Base-by-base conservation (phyloP, 805 yeast species). In the Barnettozyma siamensis region DNA sequence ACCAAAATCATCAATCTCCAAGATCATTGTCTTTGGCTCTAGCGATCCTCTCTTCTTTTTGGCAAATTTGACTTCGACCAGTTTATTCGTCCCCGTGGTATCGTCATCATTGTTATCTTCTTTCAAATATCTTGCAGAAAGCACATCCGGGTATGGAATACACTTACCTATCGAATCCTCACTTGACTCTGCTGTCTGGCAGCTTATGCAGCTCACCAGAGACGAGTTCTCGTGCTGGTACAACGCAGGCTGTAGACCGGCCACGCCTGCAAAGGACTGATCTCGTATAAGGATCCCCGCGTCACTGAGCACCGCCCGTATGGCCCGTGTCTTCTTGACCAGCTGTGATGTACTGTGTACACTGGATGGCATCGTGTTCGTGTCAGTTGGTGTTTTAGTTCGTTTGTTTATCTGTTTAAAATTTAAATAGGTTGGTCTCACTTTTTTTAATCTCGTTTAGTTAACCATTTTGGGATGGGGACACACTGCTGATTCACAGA, bases 11-110 rank as follows among this genome's bases (percentile, higher is more conserved):
- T 57, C 63, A 4, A 66, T 55, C 5, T 53, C 38, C 12, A 68
- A 37, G 2, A 58, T 50, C 16, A 64, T 33, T 15, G 62, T 48
- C 29, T 57, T 59, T 3, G 73, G 72, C 3, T 60, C 59, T 5
- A 68, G 55, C 32, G 63, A 65, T 23, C 54, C 52, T 15, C 64
- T 54, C 19, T 62, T 57, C 23, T 64, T 63, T 43, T 58, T 59
- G 2, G 67, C 71, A 48, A 61, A 64, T 3, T 62, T 55, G 5
- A 67, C 55, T 28, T 63, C 64, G 5, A 68, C 50, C 15, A 19
- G n/a, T n/a, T n/a, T n/a, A n/a, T n/a, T n/a, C n/a, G n/a, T n/a
- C n/a, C n/a, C n/a, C 5, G 37, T 26, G 15, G 33, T n/a, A 17
- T 13, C 31, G 11, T 17, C 24, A 5, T 26, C 42, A 26, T 30